Evolutionary conservation across 257 asterid species (phyloP).

Genomic region (Prunella vulgaris): DNA sequence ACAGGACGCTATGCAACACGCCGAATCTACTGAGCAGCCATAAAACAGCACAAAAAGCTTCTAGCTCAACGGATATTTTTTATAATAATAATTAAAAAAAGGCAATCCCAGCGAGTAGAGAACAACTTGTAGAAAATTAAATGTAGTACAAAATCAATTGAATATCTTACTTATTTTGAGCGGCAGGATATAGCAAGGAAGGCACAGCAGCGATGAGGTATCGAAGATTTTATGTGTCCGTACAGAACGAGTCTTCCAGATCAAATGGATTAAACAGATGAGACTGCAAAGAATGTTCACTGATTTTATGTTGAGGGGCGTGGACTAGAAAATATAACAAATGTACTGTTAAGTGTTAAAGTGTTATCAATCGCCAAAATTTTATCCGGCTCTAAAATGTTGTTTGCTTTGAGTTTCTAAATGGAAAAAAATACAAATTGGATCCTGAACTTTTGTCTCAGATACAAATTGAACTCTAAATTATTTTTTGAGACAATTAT

Average conservation of each 20-base stretch:
- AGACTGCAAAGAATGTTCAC: slow-evolving; percentile 8
- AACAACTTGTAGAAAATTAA: not conserved
- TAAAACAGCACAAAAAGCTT: not conserved
- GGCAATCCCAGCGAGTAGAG: not conserved
- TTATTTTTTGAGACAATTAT: no score
- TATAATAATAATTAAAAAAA: not conserved
- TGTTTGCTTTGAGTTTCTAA: no score
- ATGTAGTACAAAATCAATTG: not conserved
- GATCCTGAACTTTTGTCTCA: no score
- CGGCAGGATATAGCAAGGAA: not conserved
- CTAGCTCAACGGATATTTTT: not conserved
- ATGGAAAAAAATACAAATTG: no score
- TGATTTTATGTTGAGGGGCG: not conserved
- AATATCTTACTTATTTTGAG: not conserved
- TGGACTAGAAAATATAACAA: not conserved
- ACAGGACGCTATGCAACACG: not conserved
- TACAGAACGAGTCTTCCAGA: not conserved
- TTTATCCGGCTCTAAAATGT: no score
- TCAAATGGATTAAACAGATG: not conserved
- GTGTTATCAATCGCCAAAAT: no score
- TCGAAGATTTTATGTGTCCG: not conserved
- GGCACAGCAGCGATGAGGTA: not conserved
- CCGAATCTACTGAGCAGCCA: not conserved
- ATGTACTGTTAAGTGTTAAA: no score
- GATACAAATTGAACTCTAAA: no score